These are phyloP conservation scores for Pythium myriotylum DNA, from an alignment of 352 stramenopile genomes.

Conservation along the genomic window DNA sequence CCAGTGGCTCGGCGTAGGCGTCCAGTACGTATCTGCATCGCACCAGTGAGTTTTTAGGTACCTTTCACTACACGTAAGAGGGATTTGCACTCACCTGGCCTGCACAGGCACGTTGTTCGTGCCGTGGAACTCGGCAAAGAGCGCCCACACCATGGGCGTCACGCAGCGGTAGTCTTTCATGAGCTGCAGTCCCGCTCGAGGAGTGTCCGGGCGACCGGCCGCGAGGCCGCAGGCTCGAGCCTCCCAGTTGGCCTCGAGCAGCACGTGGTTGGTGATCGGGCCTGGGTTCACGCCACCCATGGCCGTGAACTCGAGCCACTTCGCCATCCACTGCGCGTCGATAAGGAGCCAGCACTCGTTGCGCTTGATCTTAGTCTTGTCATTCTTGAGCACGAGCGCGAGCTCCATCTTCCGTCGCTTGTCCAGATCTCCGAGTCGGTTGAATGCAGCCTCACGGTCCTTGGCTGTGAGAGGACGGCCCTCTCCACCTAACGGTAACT, in stretches of 20 bases:
- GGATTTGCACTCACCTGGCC: constrained; percentile 12
- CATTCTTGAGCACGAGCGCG: constrained; percentile 60
- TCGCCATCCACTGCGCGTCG: constrained; percentile 63
- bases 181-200: constrained; percentile 43
- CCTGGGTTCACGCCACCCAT: constrained; percentile 54
- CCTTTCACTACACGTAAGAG: not conserved
- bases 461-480: constrained; percentile 4
- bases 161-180: constrained; percentile 71
- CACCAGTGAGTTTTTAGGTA: not conserved
- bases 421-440: constrained; percentile 39
- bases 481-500: constrained; percentile 30
- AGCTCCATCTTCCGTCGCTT: constrained; percentile 74
- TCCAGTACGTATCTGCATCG: constrained; percentile 48
- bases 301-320: constrained; percentile 61
- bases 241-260: constrained; percentile 50
- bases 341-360: constrained; percentile 80
- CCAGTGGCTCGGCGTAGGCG: constrained; percentile 44
- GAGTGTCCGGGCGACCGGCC: constrained; percentile 45
- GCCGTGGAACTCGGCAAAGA: constrained; percentile 68
- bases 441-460: constrained; percentile 15
- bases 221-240: constrained; percentile 29
- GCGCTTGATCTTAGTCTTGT: constrained; percentile 52
- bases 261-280: constrained; percentile 61
- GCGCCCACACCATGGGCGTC: constrained; percentile 73
- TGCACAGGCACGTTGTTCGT: constrained; percentile 46